Percentiles rank a stretch among this genome's conserved stretches.
phyloP scores from a whole-genome alignment of 129 eudicot species.

The Saposhnikovia divaricata region DNA sequence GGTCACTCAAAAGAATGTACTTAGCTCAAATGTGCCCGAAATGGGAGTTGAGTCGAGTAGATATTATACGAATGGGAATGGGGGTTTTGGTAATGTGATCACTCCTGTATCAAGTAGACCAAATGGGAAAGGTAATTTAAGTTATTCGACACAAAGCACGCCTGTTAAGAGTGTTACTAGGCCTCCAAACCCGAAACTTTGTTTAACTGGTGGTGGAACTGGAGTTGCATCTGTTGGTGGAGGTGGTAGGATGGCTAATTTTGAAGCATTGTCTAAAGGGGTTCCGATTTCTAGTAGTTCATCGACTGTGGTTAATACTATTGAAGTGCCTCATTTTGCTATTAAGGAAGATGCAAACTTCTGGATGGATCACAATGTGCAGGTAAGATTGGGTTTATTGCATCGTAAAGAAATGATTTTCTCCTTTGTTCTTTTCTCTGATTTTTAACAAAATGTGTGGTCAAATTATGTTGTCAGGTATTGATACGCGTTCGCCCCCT shows the following conservation, averaged over 20 bases:
- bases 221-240: constrained; percentile 39
- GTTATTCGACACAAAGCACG: constrained; percentile 59
- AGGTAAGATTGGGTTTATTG: constrained; percentile 35
- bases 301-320: constrained; percentile 42
- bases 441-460: too few species aligned
- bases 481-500: constrained; percentile 78
- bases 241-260: constrained; percentile 36
- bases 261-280: constrained; percentile 57
- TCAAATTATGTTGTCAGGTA: constrained; percentile 33
- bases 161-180: constrained; percentile 85
- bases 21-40: constrained; percentile 27
- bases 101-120: constrained; percentile 56
- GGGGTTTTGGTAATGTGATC: constrained; percentile 11
- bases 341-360: constrained; percentile 87
- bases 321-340: constrained; percentile 77
- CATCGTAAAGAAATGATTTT: neutral
- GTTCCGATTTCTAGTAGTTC: constrained; percentile 38
- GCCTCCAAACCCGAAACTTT: constrained; percentile 69
- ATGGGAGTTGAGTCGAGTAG: constrained; percentile 37
- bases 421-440: neutral
- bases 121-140: constrained; percentile 41
- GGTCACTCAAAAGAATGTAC: constrained; percentile 27
- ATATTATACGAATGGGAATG: constrained; percentile 4
- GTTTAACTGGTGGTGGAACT: constrained; percentile 49
- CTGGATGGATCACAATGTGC: constrained; percentile 97